Conservation (phyloP, 148 eudicot species). For the Fagopyrum homotropicum region DNA sequence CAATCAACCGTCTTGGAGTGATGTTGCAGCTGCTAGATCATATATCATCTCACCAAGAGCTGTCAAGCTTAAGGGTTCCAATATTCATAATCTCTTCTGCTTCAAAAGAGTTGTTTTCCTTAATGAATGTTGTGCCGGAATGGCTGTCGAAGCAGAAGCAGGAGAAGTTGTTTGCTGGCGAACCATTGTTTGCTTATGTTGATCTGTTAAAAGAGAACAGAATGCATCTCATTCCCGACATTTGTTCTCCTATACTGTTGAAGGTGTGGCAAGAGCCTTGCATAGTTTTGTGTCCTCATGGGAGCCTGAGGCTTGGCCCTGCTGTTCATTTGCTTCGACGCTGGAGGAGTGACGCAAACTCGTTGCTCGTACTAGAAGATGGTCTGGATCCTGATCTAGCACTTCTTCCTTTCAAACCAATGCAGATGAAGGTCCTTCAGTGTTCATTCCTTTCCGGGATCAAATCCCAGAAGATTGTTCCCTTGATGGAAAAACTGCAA, state of each 20-base stretch:
- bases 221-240: slow-evolving; percentile 53
- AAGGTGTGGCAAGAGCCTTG: slow-evolving; percentile 96
- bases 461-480: slow-evolving; percentile 46
- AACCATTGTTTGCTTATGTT: slow-evolving; percentile 61
- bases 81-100: slow-evolving; percentile 51
- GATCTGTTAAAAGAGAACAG: slow-evolving; percentile 62
- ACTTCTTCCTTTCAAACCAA: slow-evolving; percentile 74
- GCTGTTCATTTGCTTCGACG: slow-evolving; percentile 83
- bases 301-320: slow-evolving; percentile 90
- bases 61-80: slow-evolving; percentile 46
- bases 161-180: slow-evolving; percentile 73
- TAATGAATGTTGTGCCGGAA: slow-evolving; percentile 66
- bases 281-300: slow-evolving; percentile 81
- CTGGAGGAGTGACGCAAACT: slow-evolving; percentile 65
- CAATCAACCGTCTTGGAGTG: slow-evolving; percentile 64
- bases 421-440: slow-evolving; percentile 74
- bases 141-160: slow-evolving; percentile 75
- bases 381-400: slow-evolving; percentile 50
- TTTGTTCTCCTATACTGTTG: slow-evolving; percentile 55
- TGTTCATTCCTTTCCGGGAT: slow-evolving; percentile 85
- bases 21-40: slow-evolving; percentile 68
- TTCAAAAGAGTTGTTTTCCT: slow-evolving; percentile 74
- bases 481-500: slow-evolving; percentile 50
- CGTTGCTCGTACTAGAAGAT: slow-evolving; percentile 81
- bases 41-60: slow-evolving; percentile 36